These are phyloP conservation scores for Paramecium primaurelia DNA, from an alignment of 73 alveolate genomes.

Conservation along the genomic window DNA sequence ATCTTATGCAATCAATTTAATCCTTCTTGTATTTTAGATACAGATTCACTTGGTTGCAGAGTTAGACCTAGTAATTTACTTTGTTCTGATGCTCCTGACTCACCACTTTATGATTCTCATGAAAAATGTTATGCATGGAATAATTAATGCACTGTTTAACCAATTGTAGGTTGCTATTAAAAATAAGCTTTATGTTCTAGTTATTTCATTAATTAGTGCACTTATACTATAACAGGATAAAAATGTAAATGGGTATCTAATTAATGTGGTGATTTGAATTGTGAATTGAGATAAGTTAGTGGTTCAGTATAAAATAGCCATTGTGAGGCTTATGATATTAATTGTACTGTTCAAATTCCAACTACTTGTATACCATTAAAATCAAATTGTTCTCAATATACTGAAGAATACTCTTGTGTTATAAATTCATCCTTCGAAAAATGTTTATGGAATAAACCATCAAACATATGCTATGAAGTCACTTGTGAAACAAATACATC, in stretches of 20 bases:
- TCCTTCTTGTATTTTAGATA: not conserved
- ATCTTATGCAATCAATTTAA: not conserved
- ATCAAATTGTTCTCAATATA: not conserved
- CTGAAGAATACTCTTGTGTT: not conserved
- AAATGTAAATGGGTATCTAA: not conserved
- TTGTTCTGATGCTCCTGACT: not conserved
- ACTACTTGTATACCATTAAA: not conserved
- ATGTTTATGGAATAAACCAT: not conserved
- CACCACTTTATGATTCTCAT: not conserved
- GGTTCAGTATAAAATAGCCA: not conserved
- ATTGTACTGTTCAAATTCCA: not conserved
- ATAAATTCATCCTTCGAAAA: not conserved
- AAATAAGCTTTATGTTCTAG: not conserved
- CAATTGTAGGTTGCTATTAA: not conserved
- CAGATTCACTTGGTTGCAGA: not conserved
- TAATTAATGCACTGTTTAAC: slow-evolving; percentile 22
- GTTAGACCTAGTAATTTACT: not conserved
- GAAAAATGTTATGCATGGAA: not conserved
- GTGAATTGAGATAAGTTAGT: not conserved
- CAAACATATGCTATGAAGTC: not conserved
- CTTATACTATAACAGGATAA: not conserved
- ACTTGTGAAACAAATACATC: not conserved
- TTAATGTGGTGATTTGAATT: not conserved
- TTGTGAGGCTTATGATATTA: not conserved
- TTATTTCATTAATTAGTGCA: not conserved